Base-by-base conservation (phyloP, 345 rosid species). In the Orychophragmus violaceus region DNA sequence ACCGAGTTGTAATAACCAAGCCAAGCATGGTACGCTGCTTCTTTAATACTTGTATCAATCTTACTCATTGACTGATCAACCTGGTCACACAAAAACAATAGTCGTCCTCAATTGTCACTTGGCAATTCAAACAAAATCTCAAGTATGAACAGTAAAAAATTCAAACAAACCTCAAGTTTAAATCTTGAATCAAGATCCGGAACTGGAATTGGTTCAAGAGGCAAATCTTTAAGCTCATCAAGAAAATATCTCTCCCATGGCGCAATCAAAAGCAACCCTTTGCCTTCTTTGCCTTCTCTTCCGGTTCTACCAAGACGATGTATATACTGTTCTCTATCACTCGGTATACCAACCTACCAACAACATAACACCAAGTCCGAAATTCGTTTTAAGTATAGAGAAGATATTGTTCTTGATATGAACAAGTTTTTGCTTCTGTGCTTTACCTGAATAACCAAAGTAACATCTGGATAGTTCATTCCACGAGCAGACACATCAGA, bases 1-100 rank as follows among this genome's bases (percentile, higher is more conserved):
- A 95, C 82, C 2, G 97, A 91, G 80, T 83, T 91, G 59, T 94
- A 95, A 44, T 91, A 95, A 36, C 91, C 93, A 32, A 95, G 94
- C 96, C 99, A 95, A 46, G 95, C 88, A 79, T 89, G 95, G 79
- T 89, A 95, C 12, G 97, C 97, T 55, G 85, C 97, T 82, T 95
- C 99, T 81, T 87, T 91, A 53, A 87, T 66, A 64, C 87, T 87
- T 25, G 76, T 80, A 74, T 89, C 99, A 49, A 95, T 74, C 79
- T 82, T 91, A 33, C 71, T 76, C 80, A 95, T 70, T 2, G 93
- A 82, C 36, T 70, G 51, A 24, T 86, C 91, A 74, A 86, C 64
- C 99, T 95, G 85, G 76, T 70, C 58, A 59, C 52, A 59, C 8
- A 33, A 23, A 49, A 12, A 59, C 10, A 28, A 23, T 24, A 32